phyloP scores from a whole-genome alignment of 257 asterid species.

The Ligustrum vulgare region DNA sequence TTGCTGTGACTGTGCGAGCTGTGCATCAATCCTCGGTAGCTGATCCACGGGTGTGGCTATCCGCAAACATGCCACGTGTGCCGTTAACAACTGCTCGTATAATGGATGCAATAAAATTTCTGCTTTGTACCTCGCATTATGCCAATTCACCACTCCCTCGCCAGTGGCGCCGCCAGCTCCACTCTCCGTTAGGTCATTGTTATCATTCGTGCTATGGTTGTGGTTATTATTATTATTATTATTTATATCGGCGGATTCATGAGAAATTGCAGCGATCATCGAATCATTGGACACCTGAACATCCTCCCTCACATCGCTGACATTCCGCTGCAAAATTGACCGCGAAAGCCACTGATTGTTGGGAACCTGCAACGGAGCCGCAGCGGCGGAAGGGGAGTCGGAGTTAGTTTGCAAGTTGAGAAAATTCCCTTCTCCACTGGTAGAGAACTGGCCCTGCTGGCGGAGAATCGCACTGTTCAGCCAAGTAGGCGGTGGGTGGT shows the following conservation, averaged over 20 bases:
- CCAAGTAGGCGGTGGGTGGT: constrained; percentile 46
- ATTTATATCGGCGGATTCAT: constrained; percentile 41
- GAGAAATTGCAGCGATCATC: constrained; percentile 36
- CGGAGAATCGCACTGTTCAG: constrained; percentile 60
- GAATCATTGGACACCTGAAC: constrained; percentile 41
- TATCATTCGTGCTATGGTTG: constrained; percentile 14
- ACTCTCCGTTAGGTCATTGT: constrained; percentile 30
- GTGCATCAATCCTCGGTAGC: constrained; percentile 77
- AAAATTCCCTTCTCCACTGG: constrained; percentile 43
- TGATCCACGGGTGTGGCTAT: constrained; percentile 88
- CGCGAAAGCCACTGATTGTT: constrained; percentile 52
- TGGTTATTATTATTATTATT: constrained; percentile 5
- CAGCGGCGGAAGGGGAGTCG: constrained; percentile 35
- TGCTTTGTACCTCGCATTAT: constrained; percentile 54
- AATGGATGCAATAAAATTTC: constrained; percentile 63
- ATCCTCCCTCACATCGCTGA: constrained; percentile 35
- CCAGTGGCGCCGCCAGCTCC: constrained; percentile 30
- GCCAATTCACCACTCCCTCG: constrained; percentile 59
- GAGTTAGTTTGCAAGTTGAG: constrained; percentile 55
- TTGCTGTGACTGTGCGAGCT: constrained; percentile 67
- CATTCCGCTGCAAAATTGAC: constrained; percentile 41
- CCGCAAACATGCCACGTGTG: constrained; percentile 73
- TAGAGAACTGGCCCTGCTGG: constrained; percentile 39
- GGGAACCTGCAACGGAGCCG: constrained; percentile 22
- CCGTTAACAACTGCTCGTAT: constrained; percentile 68